Percentiles rank a stretch among this genome's conserved stretches.
These are phyloP conservation scores for Amesomyces nigricolor DNA, from an alignment of 2,329 filamentous ascomycete genomes.

Conservation along the genomic window DNA sequence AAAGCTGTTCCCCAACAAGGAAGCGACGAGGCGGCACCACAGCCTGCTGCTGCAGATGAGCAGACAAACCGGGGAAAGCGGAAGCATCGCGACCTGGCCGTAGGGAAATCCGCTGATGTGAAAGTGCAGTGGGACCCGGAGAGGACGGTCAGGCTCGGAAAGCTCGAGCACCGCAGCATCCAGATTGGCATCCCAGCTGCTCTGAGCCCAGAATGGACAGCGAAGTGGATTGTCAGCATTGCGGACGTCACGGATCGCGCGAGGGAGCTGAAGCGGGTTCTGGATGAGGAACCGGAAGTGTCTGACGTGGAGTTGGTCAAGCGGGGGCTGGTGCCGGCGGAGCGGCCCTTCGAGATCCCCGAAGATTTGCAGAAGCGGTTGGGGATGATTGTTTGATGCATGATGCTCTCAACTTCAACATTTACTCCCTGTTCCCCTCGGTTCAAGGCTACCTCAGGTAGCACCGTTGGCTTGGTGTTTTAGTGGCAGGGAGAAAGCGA, in stretches of 20 bases:
- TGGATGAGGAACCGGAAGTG: slow-evolving; percentile 38
- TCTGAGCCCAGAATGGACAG: slow-evolving; percentile 42
- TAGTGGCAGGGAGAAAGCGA: too few species aligned
- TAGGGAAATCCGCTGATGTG: slow-evolving; percentile 32
- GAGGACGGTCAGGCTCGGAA: slow-evolving; percentile 40
- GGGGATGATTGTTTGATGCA: too few species aligned
- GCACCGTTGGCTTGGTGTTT: too few species aligned
- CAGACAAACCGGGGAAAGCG: background rate
- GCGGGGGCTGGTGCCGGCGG: slow-evolving; percentile 39
- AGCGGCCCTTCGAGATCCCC: too few species aligned
- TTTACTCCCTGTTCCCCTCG: too few species aligned
- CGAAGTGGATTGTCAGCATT: slow-evolving; percentile 49
- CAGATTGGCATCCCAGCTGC: slow-evolving; percentile 53
- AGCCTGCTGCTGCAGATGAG: too few species aligned
- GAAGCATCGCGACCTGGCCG: background rate
- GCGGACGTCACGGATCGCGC: slow-evolving; percentile 54
- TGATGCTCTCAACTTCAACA: too few species aligned
- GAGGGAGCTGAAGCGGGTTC: slow-evolving; percentile 39
- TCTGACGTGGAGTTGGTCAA: slow-evolving; percentile 33
- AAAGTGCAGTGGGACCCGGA: slow-evolving; percentile 63
- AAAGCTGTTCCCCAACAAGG: too few species aligned
- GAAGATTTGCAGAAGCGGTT: too few species aligned
- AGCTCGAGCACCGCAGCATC: slow-evolving; percentile 49
- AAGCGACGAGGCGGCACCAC: too few species aligned
- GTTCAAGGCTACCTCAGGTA: too few species aligned